Percentiles rank a stretch among this genome's conserved stretches.
Evolutionary conservation across 2,329 filamentous ascomycete species (phyloP).

Genomic region (Endothia cerciana): DNA sequence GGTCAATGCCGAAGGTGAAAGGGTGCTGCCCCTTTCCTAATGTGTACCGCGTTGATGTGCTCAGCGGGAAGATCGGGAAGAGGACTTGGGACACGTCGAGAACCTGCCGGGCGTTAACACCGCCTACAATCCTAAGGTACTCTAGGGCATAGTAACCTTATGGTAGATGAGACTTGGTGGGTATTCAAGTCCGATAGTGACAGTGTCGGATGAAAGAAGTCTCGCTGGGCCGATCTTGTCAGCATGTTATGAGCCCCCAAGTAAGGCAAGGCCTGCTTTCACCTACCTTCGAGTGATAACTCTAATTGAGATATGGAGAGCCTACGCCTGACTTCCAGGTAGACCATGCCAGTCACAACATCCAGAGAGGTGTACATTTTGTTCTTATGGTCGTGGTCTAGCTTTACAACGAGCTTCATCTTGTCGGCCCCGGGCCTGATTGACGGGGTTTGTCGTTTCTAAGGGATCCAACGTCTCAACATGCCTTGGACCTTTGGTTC

Average conservation of each 20-base stretch:
- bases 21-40: background rate
- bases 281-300: constrained; percentile 10
- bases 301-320: background rate
- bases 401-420: background rate
- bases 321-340: background rate
- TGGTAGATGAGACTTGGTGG: background rate
- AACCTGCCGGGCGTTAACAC: background rate
- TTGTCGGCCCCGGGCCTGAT: background rate
- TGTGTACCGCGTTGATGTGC: background rate
- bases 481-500: background rate
- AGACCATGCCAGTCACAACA: constrained; percentile 8
- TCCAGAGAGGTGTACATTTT: background rate
- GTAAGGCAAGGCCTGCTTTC: background rate
- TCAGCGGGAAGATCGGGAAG: background rate
- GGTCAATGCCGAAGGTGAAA: background rate
- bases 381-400: background rate
- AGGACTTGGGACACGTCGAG: constrained; percentile 1
- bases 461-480: background rate
- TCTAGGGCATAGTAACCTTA: background rate
- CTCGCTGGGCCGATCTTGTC: background rate
- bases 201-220: background rate
- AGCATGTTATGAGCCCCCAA: background rate
- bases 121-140: background rate
- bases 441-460: background rate
- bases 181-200: background rate